Base-by-base conservation (phyloP, 352 stramenopile genomes). In the Phytophthora pisi region DNA sequence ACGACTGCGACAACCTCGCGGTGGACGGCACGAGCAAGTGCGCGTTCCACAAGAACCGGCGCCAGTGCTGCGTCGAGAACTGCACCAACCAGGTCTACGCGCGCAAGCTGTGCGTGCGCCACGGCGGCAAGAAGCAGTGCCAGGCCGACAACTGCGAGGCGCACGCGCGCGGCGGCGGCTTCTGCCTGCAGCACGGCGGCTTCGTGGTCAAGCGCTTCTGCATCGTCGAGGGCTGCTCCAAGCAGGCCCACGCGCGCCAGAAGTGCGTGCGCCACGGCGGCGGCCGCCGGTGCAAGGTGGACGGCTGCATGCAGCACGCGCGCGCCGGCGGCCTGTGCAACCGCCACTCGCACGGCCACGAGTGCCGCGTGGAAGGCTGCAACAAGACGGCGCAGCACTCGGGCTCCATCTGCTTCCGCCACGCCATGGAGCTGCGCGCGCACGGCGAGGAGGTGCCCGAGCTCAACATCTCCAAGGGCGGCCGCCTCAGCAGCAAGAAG, bases 71-170 rank as follows among this genome's bases (percentile, higher is more conserved):
- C 70, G 81, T 91, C 18, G 78, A 82, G 31, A 91, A 90, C 70
- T 94, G 86, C 72, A 92, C 82, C 10, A 94, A 94, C 73, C 86
- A 94, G 68, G 86, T 94, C 18, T 92, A 92, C 64, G 86, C 86
- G 57, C 86, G 86, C 40, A 91, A 92, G 66, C 66, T 94, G 38
- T 94, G 86, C 61, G 86, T 94, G 53, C 86, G 86, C 42, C 86
- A 94, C 62, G 86, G 86, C 50, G 86, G 86, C 36, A 92, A 92
- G 70, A 91, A 91, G 60, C 82, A 91, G 58, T 94, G 86, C 55
- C 82, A 92, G 50, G 81, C 81, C 5, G 83, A 92, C 47, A 80
- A 78, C 54, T 94, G 86, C 68, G 82, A 91, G 51, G 84, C 83
- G 9, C 84, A 94, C 57, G 83, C 83, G 20, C 83, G 86, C 61